These are phyloP conservation scores for Eimeria acervulina DNA, from an alignment of 169 alveolate species.

Conservation along the genomic window DNA sequence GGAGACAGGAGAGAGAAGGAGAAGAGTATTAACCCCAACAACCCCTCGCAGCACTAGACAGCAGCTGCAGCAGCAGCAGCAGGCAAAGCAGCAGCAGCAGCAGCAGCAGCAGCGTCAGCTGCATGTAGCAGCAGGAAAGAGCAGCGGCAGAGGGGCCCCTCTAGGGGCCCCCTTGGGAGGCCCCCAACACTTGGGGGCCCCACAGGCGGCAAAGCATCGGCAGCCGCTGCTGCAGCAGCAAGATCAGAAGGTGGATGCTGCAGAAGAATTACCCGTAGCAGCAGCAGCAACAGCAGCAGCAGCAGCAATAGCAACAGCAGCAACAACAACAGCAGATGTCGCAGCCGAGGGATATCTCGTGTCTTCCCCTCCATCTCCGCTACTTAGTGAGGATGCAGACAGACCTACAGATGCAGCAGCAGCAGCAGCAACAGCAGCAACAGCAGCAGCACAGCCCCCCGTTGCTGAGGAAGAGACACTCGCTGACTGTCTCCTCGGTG, in stretches of 20 bases:
- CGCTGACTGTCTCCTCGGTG: conserved; percentile 36
- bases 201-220: not conserved
- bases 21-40: too few species aligned
- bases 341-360: too few species aligned
- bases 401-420: not conserved
- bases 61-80: not conserved
- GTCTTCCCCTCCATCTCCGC: conserved; percentile 11
- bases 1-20: not conserved
- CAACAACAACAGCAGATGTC: not conserved
- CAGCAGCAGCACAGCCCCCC: not conserved
- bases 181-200: not conserved
- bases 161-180: not conserved
- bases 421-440: conserved; percentile 14
- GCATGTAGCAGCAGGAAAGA: not conserved
- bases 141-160: not conserved
- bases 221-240: not conserved
- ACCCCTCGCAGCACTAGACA: not conserved
- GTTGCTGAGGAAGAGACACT: conserved; percentile 22
- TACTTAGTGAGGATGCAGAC: conserved; percentile 13
- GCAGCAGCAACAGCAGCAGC: conserved; percentile 10
- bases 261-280: not conserved
- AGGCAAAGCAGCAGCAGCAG: not conserved
- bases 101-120: not conserved
- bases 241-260: not conserved
- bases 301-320: not conserved